Conservation (phyloP, 441 rosid genomes). For the Erodium texanum region DNA sequence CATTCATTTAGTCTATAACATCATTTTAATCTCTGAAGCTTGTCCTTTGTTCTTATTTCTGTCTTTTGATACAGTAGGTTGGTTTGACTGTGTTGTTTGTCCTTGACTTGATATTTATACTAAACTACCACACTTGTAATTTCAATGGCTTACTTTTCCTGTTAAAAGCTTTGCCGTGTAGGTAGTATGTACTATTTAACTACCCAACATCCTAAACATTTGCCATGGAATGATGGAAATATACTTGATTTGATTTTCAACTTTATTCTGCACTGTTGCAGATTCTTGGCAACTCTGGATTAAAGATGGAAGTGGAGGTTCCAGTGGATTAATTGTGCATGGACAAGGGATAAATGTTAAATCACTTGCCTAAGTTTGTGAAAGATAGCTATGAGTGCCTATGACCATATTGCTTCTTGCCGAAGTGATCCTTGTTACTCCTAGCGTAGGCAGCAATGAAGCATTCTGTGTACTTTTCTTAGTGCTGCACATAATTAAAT, state of each 20-base stretch:
- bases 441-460: neutral
- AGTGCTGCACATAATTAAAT: neutral
- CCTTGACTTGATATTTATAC: neutral
- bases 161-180: neutral
- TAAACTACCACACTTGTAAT: neutral
- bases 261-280: constrained; percentile 14
- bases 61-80: neutral
- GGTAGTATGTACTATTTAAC: too few species aligned
- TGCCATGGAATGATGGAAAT: too few species aligned
- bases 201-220: neutral
- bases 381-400: neutral
- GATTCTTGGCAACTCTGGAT: constrained; percentile 44
- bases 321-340: constrained; percentile 37
- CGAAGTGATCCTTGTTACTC: neutral
- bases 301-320: constrained; percentile 67
- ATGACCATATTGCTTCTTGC: neutral
- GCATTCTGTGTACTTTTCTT: neutral
- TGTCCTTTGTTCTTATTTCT: neutral
- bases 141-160: neutral
- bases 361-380: neutral
- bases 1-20: too few species aligned
- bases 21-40: neutral
- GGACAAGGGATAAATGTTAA: too few species aligned
- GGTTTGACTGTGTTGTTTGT: neutral
- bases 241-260: too few species aligned